phyloP scores from a whole-genome alignment of 257 asterid genomes.

The Marsdenia floribunda region DNA sequence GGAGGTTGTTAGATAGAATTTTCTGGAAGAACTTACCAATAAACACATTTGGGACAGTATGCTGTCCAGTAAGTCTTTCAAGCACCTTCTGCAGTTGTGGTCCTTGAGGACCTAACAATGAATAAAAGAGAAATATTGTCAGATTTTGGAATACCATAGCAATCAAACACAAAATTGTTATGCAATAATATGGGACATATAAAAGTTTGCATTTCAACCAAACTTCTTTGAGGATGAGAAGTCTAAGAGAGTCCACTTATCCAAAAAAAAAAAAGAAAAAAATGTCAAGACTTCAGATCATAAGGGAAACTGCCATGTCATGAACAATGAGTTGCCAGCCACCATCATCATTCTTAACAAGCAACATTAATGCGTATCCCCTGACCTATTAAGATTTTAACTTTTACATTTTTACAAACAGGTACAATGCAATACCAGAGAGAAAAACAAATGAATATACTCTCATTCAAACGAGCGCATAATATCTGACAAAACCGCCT shows the following conservation, averaged over 20 bases:
- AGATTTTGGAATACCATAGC: neutral
- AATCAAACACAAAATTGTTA: neutral
- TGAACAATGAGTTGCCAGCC: neutral
- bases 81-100: constrained; percentile 68
- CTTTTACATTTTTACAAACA: neutral
- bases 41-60: constrained; percentile 91
- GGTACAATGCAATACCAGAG: neutral
- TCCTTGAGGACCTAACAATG: constrained; percentile 73
- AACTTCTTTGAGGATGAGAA: neutral
- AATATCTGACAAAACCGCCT: neutral
- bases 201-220: neutral
- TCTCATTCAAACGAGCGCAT: neutral
- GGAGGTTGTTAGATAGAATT: neutral
- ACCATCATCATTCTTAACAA: too few species aligned
- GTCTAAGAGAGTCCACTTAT: neutral
- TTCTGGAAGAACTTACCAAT: constrained; percentile 47
- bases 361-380: neutral
- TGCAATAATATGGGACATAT: neutral
- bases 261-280: neutral
- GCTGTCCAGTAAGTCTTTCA: constrained; percentile 80
- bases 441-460: neutral
- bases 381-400: neutral
- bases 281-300: neutral
- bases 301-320: neutral
- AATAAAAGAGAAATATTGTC: neutral